phyloP scores from a whole-genome alignment of 495 filamentous ascomycete genomes.

The Trichoderma gamsii region DNA sequence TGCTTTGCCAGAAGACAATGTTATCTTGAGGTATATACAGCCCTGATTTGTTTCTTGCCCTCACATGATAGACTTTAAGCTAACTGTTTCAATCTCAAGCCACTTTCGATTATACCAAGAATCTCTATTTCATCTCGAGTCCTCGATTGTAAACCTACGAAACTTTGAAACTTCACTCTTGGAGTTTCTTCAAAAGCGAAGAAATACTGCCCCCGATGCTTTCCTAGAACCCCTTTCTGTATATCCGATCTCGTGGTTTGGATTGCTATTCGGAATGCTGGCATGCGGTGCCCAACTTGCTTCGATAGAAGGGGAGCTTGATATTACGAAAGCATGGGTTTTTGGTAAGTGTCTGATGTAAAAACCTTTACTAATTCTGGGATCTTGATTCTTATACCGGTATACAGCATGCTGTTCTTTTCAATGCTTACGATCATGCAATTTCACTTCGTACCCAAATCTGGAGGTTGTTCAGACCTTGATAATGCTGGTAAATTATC shows the following conservation, averaged over 20 bases:
- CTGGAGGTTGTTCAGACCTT: neutral
- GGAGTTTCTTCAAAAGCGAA: neutral
- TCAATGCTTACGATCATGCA: neutral
- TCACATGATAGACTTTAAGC: neutral
- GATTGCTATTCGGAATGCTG: neutral
- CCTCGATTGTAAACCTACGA: neutral
- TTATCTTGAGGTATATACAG: neutral
- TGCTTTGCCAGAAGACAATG: neutral
- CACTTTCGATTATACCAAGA: slow-evolving; percentile 6
- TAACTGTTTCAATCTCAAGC: neutral
- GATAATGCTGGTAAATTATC: neutral
- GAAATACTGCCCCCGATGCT: neutral
- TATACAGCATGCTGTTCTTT: neutral
- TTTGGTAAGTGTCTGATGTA: neutral
- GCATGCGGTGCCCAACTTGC: slow-evolving; percentile 3
- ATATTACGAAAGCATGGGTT: neutral
- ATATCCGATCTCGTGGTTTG: neutral
- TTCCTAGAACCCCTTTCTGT: neutral
- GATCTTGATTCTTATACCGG: neutral
- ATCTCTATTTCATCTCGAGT: neutral
- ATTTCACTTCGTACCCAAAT: slow-evolving; percentile 3
- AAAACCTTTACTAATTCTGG: neutral
- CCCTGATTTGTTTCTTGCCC: neutral
- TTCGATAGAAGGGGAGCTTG: neutral
- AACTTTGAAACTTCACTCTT: neutral